Conservation (phyloP, 2,329 filamentous ascomycete genomes). For the Fusarium veterinarium region DNA sequence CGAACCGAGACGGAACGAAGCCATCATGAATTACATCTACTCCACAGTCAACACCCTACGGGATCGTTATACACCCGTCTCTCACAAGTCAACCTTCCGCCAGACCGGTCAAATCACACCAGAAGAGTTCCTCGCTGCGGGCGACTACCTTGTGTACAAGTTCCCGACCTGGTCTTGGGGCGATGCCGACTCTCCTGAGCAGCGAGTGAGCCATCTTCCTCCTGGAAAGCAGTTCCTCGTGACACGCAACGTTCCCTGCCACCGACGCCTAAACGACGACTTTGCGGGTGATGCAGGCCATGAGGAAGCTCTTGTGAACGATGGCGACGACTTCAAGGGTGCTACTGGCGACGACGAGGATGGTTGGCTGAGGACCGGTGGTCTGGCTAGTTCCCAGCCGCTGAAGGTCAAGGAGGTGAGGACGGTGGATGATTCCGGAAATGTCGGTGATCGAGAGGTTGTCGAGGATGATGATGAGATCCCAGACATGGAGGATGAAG, state of each 20-base stretch:
- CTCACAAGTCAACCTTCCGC: conserved; percentile 92
- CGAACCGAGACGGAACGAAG: background rate
- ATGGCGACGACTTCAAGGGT: conserved; percentile 74
- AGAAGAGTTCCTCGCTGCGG: conserved; percentile 94
- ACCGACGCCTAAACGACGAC: conserved; percentile 89
- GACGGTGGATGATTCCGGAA: conserved; percentile 89
- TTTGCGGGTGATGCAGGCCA: conserved; percentile 89
- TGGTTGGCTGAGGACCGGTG: conserved; percentile 91
- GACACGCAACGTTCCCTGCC: conserved; percentile 93
- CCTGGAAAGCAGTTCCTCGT: conserved; percentile 94
- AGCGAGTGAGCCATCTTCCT: conserved; percentile 84
- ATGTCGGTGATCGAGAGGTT: conserved; percentile 79
- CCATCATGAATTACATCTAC: conserved; percentile 87
- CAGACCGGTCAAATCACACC: conserved; percentile 95
- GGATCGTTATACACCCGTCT: conserved; percentile 90
- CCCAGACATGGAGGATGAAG: conserved; percentile 98
- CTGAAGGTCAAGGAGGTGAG: conserved; percentile 83
- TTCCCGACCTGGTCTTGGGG: conserved; percentile 99
- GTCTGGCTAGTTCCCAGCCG: conserved; percentile 78
- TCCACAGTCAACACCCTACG: conserved; percentile 92
- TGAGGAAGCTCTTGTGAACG: conserved; percentile 86
- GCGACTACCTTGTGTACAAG: conserved; percentile 98
- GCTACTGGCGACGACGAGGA: conserved; percentile 72
- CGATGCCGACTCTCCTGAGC: conserved; percentile 83
- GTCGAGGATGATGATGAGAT: conserved; percentile 85